These are phyloP conservation scores for Chiua virens DNA, from an alignment of 768 basidiomycete species.

Conservation along the genomic window DNA sequence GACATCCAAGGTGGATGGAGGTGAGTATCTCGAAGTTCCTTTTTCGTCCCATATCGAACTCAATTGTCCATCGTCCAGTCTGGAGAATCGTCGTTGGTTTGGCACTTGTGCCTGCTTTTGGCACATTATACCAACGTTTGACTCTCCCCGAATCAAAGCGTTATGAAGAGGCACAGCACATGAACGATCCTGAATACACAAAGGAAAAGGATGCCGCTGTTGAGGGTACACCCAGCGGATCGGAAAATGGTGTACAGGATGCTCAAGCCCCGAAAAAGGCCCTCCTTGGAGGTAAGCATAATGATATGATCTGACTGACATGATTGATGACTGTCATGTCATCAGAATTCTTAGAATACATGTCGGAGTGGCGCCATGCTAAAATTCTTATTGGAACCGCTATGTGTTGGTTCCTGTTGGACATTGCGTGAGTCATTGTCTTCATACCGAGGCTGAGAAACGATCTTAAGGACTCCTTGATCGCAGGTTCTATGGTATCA, in stretches of 20 bases:
- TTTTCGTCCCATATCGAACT: background rate
- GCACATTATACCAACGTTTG: slow-evolving; percentile 72
- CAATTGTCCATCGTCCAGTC: slow-evolving; percentile 32
- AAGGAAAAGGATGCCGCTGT: slow-evolving; percentile 32
- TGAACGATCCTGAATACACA: slow-evolving; percentile 30
- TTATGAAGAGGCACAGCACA: slow-evolving; percentile 42
- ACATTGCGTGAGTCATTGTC: slow-evolving; percentile 51
- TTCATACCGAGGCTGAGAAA: background rate
- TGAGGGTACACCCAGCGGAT: background rate
- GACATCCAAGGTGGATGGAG: slow-evolving; percentile 68
- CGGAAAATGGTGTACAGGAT: background rate
- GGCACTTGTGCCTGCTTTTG: slow-evolving; percentile 73
- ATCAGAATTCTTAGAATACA: slow-evolving; percentile 63
- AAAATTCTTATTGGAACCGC: slow-evolving; percentile 69
- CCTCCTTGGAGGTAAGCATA: slow-evolving; percentile 47
- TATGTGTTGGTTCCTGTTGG: slow-evolving; percentile 72
- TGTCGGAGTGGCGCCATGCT: slow-evolving; percentile 69
- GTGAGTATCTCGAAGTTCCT: slow-evolving; percentile 35
- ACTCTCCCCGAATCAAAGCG: slow-evolving; percentile 70
- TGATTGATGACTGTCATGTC: background rate
- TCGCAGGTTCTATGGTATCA: slow-evolving; percentile 72
- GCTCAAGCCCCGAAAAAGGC: slow-evolving; percentile 41
- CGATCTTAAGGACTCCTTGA: background rate
- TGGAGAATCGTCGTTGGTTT: slow-evolving; percentile 78
- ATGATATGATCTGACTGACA: background rate